phyloP scores from a whole-genome alignment of 305 asterid species.

The Monarda citriodora region DNA sequence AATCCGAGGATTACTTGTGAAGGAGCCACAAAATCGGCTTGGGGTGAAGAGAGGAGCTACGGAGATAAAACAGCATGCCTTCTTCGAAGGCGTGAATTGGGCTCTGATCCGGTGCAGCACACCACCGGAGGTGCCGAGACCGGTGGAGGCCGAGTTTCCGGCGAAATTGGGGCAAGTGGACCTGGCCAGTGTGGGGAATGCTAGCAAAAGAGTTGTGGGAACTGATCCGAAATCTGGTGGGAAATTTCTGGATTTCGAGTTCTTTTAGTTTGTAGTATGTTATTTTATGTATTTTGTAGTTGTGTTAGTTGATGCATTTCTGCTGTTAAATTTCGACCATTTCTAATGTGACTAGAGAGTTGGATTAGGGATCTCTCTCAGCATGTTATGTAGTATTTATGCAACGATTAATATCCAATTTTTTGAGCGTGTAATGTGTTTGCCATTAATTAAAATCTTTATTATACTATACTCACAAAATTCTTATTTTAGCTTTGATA shows the following conservation, averaged over 20 bases:
- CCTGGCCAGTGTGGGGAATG: constrained; percentile 51
- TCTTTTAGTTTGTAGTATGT: constrained; percentile 63
- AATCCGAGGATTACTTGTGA: constrained; percentile 84
- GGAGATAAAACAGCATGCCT: constrained; percentile 95
- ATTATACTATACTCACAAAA: too few species aligned
- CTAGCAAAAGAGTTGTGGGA: constrained; percentile 70
- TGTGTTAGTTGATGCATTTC: constrained; percentile 23
- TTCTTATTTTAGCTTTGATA: too few species aligned
- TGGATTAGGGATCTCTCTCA: constrained; percentile 12
- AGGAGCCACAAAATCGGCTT: constrained; percentile 93
- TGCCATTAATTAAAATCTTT: too few species aligned
- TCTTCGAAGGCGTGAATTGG: constrained; percentile 98
- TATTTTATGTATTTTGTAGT: constrained; percentile 25
- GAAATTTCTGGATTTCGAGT: constrained; percentile 97
- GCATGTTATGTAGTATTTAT: constrained; percentile 19
- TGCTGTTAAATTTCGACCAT: constrained; percentile 13
- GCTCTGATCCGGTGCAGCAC: constrained; percentile 95
- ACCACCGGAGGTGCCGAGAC: constrained; percentile 96
- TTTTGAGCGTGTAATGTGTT: not conserved
- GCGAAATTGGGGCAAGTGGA: constrained; percentile 63
- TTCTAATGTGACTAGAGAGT: not conserved
- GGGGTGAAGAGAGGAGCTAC: constrained; percentile 96
- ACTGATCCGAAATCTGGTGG: constrained; percentile 79
- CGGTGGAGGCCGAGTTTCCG: constrained; percentile 69
- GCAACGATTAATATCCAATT: constrained; percentile 4